Percentiles rank a stretch among this genome's conserved stretches.
These are phyloP conservation scores for Aspergillus aculeatinus DNA, from an alignment of 2,329 filamentous ascomycete species.

Conservation along the genomic window DNA sequence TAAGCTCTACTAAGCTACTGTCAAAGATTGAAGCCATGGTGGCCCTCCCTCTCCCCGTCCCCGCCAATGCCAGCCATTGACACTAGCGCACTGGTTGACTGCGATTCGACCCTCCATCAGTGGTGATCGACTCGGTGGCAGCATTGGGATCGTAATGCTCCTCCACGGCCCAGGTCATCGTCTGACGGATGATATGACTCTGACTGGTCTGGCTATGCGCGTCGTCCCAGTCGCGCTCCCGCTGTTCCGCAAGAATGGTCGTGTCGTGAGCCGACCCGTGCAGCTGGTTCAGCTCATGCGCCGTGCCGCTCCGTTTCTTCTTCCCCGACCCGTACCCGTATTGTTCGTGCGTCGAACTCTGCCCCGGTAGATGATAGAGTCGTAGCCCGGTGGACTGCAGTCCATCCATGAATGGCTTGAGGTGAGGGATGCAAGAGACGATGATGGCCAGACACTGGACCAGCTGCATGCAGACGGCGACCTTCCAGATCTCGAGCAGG, in stretches of 20 bases:
- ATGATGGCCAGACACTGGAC: background rate
- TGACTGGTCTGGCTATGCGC: constrained; percentile 1
- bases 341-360: background rate
- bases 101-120: background rate
- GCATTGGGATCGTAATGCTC: background rate
- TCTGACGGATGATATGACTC: constrained; percentile 1
- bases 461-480: background rate
- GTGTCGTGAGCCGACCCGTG: background rate
- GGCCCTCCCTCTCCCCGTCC: too few species aligned
- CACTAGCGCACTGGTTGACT: background rate
- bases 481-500: background rate
- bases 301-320: background rate
- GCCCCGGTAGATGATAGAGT: background rate
- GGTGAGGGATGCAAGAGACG: background rate
- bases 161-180: background rate
- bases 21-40: too few species aligned
- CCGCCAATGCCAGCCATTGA: too few species aligned
- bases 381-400: constrained; percentile 3
- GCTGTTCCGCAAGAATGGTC: background rate
- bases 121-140: background rate
- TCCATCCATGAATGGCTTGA: constrained; percentile 6
- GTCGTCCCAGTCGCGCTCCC: background rate
- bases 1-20: too few species aligned
- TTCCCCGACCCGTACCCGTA: background rate
- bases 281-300: background rate